phyloP scores from a whole-genome alignment of 1,284 basidiomycete species.

The Cryptococcus sp. region DNA sequence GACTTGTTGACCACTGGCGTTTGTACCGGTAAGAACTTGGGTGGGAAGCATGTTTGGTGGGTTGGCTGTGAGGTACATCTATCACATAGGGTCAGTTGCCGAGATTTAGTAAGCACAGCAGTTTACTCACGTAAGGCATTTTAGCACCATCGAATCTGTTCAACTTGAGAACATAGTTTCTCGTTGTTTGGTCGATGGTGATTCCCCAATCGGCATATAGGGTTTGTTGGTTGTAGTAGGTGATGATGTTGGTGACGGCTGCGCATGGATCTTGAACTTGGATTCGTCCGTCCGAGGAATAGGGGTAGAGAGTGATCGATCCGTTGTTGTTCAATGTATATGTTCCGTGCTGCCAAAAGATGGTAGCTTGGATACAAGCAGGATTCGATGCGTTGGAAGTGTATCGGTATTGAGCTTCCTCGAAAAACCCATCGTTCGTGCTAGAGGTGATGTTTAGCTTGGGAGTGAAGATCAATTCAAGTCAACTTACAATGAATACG shows the following conservation, averaged over 20 bases:
- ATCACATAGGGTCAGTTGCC: neutral
- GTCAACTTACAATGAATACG: slow-evolving; percentile 76
- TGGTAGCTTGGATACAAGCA: slow-evolving; percentile 64
- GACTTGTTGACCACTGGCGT: slow-evolving; percentile 33
- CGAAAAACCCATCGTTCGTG: slow-evolving; percentile 66
- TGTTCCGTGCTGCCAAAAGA: slow-evolving; percentile 80
- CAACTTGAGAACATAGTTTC: slow-evolving; percentile 38
- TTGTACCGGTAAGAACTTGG: slow-evolving; percentile 42
- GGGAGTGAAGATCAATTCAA: neutral
- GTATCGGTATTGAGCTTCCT: slow-evolving; percentile 83
- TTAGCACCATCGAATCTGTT: slow-evolving; percentile 45
- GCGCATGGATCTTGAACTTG: slow-evolving; percentile 88
- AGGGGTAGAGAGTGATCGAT: slow-evolving; percentile 65
- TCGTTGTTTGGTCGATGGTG: slow-evolving; percentile 31
- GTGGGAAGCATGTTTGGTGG: slow-evolving; percentile 51
- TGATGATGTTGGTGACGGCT: slow-evolving; percentile 75
- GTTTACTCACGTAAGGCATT: slow-evolving; percentile 40
- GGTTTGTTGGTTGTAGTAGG: slow-evolving; percentile 62
- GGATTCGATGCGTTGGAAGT: slow-evolving; percentile 59
- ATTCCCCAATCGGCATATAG: slow-evolving; percentile 45
- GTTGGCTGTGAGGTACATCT: slow-evolving; percentile 41
- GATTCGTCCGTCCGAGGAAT: slow-evolving; percentile 73
- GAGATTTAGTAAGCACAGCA: neutral
- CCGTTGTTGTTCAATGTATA: slow-evolving; percentile 67
- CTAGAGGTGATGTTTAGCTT: slow-evolving; percentile 35